Evolutionary conservation across 2,329 filamentous ascomycete species (phyloP).

Genomic region (Colletotrichum lindemuthianum): DNA sequence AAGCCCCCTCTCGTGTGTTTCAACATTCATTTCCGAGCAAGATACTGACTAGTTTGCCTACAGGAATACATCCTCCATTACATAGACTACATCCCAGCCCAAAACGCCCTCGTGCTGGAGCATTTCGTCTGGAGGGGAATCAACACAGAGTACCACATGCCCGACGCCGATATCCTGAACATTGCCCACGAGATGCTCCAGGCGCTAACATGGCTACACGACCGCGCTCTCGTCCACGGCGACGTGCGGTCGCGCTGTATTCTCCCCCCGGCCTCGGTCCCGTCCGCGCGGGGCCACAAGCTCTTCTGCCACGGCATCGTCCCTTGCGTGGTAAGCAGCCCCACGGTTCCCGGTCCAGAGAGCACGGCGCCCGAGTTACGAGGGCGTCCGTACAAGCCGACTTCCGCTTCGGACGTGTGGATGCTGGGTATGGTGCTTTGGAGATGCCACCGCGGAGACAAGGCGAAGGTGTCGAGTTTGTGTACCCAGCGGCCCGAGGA

Average conservation of each 20-base stretch:
- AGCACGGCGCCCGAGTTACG: constrained; percentile 22
- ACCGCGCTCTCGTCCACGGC: constrained; percentile 18
- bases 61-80: constrained; percentile 17
- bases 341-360: neutral
- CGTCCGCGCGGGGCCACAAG: constrained; percentile 1
- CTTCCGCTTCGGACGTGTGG: constrained; percentile 14
- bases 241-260: constrained; percentile 13
- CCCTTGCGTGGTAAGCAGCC: neutral
- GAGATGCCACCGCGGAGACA: constrained; percentile 4
- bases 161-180: constrained; percentile 9
- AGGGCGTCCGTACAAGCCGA: neutral
- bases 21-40: too few relatives aligned
- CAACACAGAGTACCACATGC: neutral
- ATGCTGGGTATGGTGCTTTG: constrained; percentile 20
- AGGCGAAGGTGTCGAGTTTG: neutral
- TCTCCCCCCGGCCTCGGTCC: neutral
- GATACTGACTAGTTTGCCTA: too few relatives aligned
- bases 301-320: constrained; percentile 30
- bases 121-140: neutral
- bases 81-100: constrained; percentile 1
- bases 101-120: constrained; percentile 9
- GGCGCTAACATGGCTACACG: constrained; percentile 22
- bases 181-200: constrained; percentile 18
- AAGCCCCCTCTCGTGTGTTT: too few relatives aligned
- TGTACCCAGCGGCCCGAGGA: neutral